Evolutionary conservation across 2,329 filamentous ascomycete genomes (phyloP).

Genomic region (Alternaria hordeiaustralica): DNA sequence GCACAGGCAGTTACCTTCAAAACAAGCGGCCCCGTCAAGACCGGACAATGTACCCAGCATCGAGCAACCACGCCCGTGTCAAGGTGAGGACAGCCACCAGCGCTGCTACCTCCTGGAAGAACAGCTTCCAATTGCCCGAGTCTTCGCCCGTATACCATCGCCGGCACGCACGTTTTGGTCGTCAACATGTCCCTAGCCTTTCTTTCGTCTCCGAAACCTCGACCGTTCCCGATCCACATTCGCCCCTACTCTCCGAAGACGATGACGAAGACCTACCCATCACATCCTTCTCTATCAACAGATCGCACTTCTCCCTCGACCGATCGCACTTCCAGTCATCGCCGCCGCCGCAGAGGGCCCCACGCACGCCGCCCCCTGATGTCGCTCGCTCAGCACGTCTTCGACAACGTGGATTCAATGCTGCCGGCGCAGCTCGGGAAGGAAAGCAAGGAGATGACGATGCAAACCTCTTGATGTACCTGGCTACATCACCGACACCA

Average conservation of each 20-base stretch:
- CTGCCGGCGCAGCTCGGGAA: constrained; percentile 49
- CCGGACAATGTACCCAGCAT: constrained; percentile 45
- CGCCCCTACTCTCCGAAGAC: constrained; percentile 71
- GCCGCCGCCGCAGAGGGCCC: constrained; percentile 63
- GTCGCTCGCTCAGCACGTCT: constrained; percentile 50
- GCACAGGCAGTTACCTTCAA: constrained; percentile 52
- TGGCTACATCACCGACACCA: constrained; percentile 90
- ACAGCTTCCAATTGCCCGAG: constrained; percentile 75
- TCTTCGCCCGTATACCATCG: constrained; percentile 85
- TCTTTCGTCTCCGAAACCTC: constrained; percentile 79
- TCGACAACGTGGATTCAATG: constrained; percentile 48
- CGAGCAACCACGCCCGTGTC: constrained; percentile 70
- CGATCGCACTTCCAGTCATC: constrained; percentile 73
- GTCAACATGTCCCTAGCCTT: constrained; percentile 72
- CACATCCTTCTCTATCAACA: constrained; percentile 70
- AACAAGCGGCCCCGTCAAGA: constrained; percentile 46
- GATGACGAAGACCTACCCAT: constrained; percentile 82
- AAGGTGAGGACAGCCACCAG: constrained; percentile 67
- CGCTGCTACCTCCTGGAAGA: constrained; percentile 73
- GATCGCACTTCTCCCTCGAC: constrained; percentile 64
- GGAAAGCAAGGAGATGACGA: constrained; percentile 77
- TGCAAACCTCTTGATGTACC: constrained; percentile 83
- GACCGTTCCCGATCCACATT: constrained; percentile 68
- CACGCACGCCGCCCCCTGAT: constrained; percentile 50
- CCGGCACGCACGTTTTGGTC: constrained; percentile 73